Conservation (phyloP, 768 basidiomycete species). For the Floccularia luteovirens region DNA sequence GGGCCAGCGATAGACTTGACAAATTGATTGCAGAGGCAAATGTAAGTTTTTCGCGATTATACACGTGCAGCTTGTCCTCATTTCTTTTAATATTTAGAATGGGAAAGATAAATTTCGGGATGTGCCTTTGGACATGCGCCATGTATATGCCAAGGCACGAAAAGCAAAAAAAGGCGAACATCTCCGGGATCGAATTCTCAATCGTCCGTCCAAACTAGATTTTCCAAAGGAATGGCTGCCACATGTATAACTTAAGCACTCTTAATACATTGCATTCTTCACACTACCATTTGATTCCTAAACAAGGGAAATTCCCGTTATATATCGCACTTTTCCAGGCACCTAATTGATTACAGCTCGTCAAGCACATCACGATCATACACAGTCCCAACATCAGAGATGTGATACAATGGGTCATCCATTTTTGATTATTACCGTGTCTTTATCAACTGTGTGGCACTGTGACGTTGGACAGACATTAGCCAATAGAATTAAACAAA, state of each 20-base stretch:
- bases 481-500: too few species aligned
- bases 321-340: too few species aligned
- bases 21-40: constrained; percentile 75
- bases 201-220: constrained; percentile 62
- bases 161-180: constrained; percentile 75
- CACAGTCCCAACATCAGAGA: too few species aligned
- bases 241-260: not conserved
- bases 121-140: constrained; percentile 77
- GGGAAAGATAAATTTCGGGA: constrained; percentile 41
- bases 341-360: too few species aligned
- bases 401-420: too few species aligned
- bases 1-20: constrained; percentile 85
- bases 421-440: too few species aligned
- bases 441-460: too few species aligned
- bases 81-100: constrained; percentile 23
- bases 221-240: constrained; percentile 87
- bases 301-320: too few species aligned
- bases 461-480: too few species aligned
- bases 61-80: constrained; percentile 4
- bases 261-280: not conserved
- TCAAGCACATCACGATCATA: too few species aligned
- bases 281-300: too few species aligned
- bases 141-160: constrained; percentile 61
- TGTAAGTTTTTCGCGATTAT: constrained; percentile 39
- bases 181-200: constrained; percentile 40